phyloP scores from a whole-genome alignment of 2,329 filamentous ascomycete species.

The Aspergillus pseudotamarii region DNA sequence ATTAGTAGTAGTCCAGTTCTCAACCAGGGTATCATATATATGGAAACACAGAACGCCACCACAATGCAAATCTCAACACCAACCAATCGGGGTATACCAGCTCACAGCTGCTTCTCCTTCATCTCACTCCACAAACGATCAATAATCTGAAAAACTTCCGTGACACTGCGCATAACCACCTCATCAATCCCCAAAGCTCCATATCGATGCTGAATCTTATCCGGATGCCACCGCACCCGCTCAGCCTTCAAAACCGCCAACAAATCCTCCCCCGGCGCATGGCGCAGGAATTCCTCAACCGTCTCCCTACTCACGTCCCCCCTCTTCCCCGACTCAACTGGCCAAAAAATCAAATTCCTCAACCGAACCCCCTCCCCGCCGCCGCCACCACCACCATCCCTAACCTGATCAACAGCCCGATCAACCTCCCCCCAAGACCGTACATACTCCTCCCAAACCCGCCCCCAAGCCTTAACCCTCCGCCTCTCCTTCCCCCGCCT shows the following conservation, averaged over 20 bases:
- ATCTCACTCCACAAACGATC: conserved; percentile 77
- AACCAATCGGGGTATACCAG: neutral
- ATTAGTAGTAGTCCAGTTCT: neutral
- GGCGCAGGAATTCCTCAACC: conserved; percentile 71
- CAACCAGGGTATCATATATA: conserved; percentile 4
- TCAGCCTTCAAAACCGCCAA: conserved; percentile 72
- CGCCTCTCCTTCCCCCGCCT: conserved; percentile 66
- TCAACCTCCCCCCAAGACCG: conserved; percentile 62
- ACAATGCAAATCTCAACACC: neutral
- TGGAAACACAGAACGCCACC: neutral
- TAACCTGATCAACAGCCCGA: conserved; percentile 19
- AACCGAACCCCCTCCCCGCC: conserved; percentile 22
- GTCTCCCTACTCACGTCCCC: conserved; percentile 60
- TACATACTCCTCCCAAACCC: conserved; percentile 67
- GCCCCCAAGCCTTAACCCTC: conserved; percentile 48
- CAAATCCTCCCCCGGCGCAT: conserved; percentile 48
- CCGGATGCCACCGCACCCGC: conserved; percentile 92
- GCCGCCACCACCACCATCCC: conserved; percentile 5
- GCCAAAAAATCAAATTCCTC: conserved; percentile 67
- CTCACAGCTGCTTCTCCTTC: conserved; percentile 35
- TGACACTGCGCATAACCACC: conserved; percentile 75
- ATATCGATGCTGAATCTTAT: conserved; percentile 92
- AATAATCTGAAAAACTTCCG: conserved; percentile 87
- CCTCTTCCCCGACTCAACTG: conserved; percentile 64
- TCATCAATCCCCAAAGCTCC: conserved; percentile 70